Conservation (phyloP, 2,329 filamentous ascomycete genomes). For the Cordyceps fumosorosea region DNA sequence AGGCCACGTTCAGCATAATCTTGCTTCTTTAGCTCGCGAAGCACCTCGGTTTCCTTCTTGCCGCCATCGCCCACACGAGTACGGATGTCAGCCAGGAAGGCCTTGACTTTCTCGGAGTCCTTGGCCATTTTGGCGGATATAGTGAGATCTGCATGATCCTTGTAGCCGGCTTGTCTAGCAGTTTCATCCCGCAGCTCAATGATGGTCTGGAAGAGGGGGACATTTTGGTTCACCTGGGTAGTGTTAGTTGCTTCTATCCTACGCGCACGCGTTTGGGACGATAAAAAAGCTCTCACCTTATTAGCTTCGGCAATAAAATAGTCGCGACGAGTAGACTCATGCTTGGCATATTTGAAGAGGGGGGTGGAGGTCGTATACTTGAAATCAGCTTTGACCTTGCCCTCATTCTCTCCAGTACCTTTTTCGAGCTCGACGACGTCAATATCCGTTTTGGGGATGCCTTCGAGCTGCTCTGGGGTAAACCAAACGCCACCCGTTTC, state of each 20-base stretch:
- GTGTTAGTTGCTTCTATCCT: not conserved
- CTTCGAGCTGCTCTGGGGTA: constrained; percentile 63
- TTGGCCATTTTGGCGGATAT: constrained; percentile 87
- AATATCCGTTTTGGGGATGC: constrained; percentile 66
- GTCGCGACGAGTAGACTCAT: constrained; percentile 60
- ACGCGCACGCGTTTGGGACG: not conserved
- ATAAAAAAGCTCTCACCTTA: constrained; percentile 43
- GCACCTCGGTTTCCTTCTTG: constrained; percentile 59
- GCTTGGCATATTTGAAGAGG: constrained; percentile 67
- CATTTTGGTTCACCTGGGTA: constrained; percentile 59
- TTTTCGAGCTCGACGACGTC: constrained; percentile 59
- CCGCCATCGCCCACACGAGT: constrained; percentile 62
- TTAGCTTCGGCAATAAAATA: constrained; percentile 73
- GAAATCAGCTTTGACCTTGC: constrained; percentile 69
- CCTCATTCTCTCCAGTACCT: constrained; percentile 64
- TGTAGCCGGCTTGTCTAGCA: constrained; percentile 69
- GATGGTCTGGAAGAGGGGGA: constrained; percentile 66
- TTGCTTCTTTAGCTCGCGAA: constrained; percentile 68
- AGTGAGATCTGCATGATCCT: constrained; percentile 66
- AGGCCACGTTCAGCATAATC: constrained; percentile 56
- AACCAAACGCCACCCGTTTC: constrained; percentile 80
- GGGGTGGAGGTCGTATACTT: constrained; percentile 81
- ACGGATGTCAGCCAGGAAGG: constrained; percentile 66
- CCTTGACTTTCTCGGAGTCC: constrained; percentile 61
- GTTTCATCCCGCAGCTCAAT: constrained; percentile 71